Evolutionary conservation across 345 rosid genomes (phyloP), one percentile per base, ranked within the genome.

Genomic region (Aquilaria malaccensis): DNA sequence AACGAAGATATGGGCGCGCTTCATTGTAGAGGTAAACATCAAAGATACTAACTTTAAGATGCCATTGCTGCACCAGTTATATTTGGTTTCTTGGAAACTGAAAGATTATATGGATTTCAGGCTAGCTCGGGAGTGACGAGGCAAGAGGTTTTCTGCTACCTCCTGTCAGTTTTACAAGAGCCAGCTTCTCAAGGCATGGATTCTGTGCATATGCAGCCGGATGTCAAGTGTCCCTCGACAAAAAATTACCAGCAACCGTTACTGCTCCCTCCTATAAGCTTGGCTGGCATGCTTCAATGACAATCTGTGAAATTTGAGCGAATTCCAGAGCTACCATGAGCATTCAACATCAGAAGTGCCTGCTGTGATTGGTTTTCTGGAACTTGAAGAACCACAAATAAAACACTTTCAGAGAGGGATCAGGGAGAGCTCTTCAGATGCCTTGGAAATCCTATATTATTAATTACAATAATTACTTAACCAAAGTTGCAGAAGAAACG

Each of bases 71-170:
- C 66, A 7, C 33, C 7, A 13, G 51, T 32, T 60, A 11, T 11
- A 50, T 48, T 45, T 14, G 52, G 37, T 54, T 30, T 51, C 32
- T 52, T n/a, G 32, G 58, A 60, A 54, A 43, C 52, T 41, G 12
- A 58, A 29, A 62, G 13, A 29, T 72, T 30, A 67, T 37, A 53
- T 71, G 33, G 60, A n/a, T 76, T 60, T 15, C 84, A 87, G 95
- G 86, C 86, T 46, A 78, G 77, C 13, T 64, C 75, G 63, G 70
- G 79, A 6, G 71, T 85, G 30, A 86, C 97, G 0, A 88, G 99
- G 76, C 58, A 76, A 67, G 89, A 83, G 22, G 77, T 94, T 59
- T 76, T 94, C 54, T 94, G 87, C 83, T 90, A 89, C 62, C 96
- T 94, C 61, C 79, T 88, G 59, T 84, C 73, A 51, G 85, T 94